These are phyloP conservation scores for Tetrapisispora arboricola DNA, from an alignment of 805 yeast genomes.

Conservation along the genomic window DNA sequence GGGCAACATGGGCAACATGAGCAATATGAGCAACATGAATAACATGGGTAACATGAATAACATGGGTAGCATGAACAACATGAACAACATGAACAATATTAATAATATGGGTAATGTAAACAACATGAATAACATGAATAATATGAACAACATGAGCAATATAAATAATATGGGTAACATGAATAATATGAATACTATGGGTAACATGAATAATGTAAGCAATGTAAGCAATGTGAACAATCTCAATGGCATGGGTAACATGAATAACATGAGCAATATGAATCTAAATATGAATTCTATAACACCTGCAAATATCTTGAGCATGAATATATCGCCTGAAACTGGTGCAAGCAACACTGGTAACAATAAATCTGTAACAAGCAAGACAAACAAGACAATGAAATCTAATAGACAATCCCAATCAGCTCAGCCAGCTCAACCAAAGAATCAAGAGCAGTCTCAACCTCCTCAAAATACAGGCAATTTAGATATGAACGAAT, in stretches of 20 bases:
- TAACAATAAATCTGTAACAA: conserved; percentile 2
- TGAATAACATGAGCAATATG: neutral
- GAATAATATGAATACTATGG: neutral
- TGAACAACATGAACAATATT: neutral
- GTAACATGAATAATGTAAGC: neutral
- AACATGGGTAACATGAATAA: neutral
- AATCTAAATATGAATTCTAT: conserved; percentile 12
- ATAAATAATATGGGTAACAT: neutral
- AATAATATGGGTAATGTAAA: neutral
- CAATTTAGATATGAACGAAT: conserved; percentile 6
- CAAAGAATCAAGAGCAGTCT: neutral
- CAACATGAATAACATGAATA: neutral
- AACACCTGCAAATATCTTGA: conserved; percentile 16
- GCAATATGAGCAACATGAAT: neutral
- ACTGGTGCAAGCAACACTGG: conserved; percentile 1
- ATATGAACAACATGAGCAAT: neutral
- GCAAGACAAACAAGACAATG: neutral
- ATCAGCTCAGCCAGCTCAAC: no score
- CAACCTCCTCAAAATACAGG: conserved; percentile 2
- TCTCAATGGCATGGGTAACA: neutral
- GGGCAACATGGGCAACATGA: neutral
- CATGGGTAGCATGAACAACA: neutral
- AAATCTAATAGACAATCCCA: neutral
- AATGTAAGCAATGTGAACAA: neutral
- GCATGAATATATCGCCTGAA: conserved; percentile 10